Base-by-base conservation (phyloP, 139 green algal genomes). In the Chlorella sp. region DNA sequence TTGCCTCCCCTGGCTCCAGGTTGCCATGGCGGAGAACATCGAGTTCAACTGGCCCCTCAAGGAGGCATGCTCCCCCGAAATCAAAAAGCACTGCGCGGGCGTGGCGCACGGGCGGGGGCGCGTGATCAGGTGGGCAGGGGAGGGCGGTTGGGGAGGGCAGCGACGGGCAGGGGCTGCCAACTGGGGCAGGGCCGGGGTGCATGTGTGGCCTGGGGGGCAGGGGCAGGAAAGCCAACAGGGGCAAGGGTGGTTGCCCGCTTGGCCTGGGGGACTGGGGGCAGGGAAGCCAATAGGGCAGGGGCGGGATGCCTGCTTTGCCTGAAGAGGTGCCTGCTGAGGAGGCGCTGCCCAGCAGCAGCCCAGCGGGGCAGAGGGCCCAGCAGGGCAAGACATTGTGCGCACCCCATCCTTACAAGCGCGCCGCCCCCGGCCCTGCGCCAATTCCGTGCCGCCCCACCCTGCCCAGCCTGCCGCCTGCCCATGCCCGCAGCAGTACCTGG, bases 31-130 rank as follows among this genome's bases (percentile, higher is more conserved):
- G 1, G 84, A 88, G 40, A 32, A 15, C 68, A 81, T 88, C 39
- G 68, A 81, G 28, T 88, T 88, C 68, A 80, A 88, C 39, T 88
- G 84, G 84, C 84, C 84, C 40, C 68, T 88, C 18, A 88, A 88
- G 84, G 66, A 81, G 39, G 84, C 84, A 26, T 88, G 84, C 84
- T n/a, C 36, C 39, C 16, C 40, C 28, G 84, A 88, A 16, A n/a
- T 88, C 3, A 26, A 81, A 18, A 37, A 32, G 39, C 32, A 60
- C 68, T 88, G 84, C 30, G 40, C 14, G 11, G 84, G 84, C 1
- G 84, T 88, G 68, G 34, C 42, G 28, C 84, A 66, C 66, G 84
- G 66, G 24, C 66, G 73, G 15, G 84, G 84, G 3, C 84, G 84
- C 2, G 84, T 66, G 12, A 81, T 88, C 28, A 32, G 84, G 84